These are phyloP conservation scores for Trametes gibbosa DNA, from an alignment of 768 basidiomycete species.

Conservation along the genomic window DNA sequence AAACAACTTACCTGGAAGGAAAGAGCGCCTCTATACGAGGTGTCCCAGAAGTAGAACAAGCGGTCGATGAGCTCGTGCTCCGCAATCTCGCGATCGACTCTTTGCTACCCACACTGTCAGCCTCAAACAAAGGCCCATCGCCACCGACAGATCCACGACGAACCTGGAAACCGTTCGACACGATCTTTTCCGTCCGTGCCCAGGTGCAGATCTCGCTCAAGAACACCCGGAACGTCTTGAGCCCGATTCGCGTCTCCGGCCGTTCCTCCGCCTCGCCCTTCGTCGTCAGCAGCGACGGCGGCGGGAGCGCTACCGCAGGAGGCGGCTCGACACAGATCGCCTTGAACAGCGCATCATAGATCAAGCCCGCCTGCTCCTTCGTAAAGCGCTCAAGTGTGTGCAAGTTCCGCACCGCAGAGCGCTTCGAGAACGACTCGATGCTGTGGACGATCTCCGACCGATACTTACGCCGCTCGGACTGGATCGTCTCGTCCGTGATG, in stretches of 20 bases:
- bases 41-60: slow-evolving; percentile 95
- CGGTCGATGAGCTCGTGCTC: slow-evolving; percentile 96
- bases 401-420: slow-evolving; percentile 86
- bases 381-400: slow-evolving; percentile 73
- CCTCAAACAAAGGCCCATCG: not conserved
- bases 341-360: slow-evolving; percentile 92
- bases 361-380: slow-evolving; percentile 82
- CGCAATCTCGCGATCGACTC: slow-evolving; percentile 84
- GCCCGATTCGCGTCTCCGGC: slow-evolving; percentile 85
- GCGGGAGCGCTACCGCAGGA: slow-evolving; percentile 44
- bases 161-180: slow-evolving; percentile 89
- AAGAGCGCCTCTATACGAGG: slow-evolving; percentile 71
- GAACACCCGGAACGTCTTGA: slow-evolving; percentile 85
- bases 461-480: slow-evolving; percentile 79
- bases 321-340: slow-evolving; percentile 77
- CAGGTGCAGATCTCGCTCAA: slow-evolving; percentile 91
- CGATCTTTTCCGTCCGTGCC: slow-evolving; percentile 92
- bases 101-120: slow-evolving; percentile 49
- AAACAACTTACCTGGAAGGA: slow-evolving; percentile 76
- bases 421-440: slow-evolving; percentile 93
- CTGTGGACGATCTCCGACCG: slow-evolving; percentile 87
- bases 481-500: slow-evolving; percentile 94
- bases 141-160: not conserved
- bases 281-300: slow-evolving; percentile 51
- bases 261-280: slow-evolving; percentile 63